A percentile compares a stretch with the other conserved stretches of the same genome.
These are phyloP conservation scores for Symbiodinium pilosum DNA, from an alignment of 73 alveolate genomes.

Conservation along the genomic window DNA sequence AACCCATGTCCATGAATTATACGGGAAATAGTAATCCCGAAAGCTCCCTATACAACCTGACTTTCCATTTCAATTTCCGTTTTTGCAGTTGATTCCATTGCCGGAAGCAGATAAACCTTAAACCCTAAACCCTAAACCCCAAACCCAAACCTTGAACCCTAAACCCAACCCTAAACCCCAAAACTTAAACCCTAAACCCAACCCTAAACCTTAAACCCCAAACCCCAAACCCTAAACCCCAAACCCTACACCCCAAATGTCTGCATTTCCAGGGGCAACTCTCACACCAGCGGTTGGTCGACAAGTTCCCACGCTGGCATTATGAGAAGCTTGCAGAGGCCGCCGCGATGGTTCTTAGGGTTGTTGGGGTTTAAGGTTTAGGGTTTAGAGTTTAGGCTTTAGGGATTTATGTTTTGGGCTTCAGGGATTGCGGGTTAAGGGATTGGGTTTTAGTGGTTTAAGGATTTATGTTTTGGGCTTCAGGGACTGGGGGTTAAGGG, in stretches of 20 bases:
- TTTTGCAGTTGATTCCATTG: no score
- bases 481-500: not conserved
- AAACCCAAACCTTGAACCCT: no score
- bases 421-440: not conserved
- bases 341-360: not conserved
- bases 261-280: not conserved
- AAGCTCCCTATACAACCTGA: not conserved
- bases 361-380: not conserved
- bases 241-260: not conserved
- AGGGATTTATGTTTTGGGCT: not conserved
- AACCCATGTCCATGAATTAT: no score
- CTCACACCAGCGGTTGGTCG: not conserved
- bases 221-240: not conserved
- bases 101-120: no score
- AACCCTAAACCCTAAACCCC: no score
- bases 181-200: not conserved
- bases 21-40: not conserved
- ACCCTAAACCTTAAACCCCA: not conserved
- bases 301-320: not conserved
- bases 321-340: constrained; percentile 8
- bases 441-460: not conserved
- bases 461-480: not conserved
- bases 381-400: not conserved
- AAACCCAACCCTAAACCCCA: not conserved
- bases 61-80: not conserved